A percentile compares a stretch with the other conserved stretches of the same genome.
These are phyloP conservation scores for Canavalia gladiata DNA, from an alignment of 306 rosid species.

Conservation along the genomic window DNA sequence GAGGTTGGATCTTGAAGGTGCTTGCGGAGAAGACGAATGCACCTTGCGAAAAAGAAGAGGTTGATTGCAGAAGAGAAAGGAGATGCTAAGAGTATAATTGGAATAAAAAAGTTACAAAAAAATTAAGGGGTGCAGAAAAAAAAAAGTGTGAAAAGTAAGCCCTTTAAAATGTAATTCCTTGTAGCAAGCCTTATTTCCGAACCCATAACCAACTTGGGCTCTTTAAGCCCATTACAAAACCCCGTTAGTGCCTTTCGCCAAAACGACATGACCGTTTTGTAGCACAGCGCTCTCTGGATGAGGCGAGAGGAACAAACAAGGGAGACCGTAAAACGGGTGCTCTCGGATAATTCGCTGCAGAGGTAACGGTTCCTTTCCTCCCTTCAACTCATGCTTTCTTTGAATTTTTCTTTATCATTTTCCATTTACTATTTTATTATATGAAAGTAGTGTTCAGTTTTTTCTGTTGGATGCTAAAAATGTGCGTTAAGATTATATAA, in stretches of 20 bases:
- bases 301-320: slow-evolving; percentile 12
- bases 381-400: background rate
- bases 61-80: too few relatives aligned
- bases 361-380: background rate
- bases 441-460: background rate
- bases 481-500: background rate
- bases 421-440: background rate
- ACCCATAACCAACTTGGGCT: background rate
- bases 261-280: background rate
- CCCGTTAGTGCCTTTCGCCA: background rate
- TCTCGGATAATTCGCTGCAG: background rate
- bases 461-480: background rate
- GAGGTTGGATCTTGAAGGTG: too few relatives aligned
- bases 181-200: too few relatives aligned
- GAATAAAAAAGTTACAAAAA: too few relatives aligned
- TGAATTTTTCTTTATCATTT: too few relatives aligned
- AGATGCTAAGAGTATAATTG: too few relatives aligned
- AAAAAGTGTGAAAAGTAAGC: too few relatives aligned
- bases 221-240: background rate
- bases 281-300: background rate
- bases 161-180: too few relatives aligned
- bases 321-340: background rate
- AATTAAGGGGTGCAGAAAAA: too few relatives aligned
- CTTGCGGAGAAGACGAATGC: too few relatives aligned
- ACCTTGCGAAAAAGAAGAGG: too few relatives aligned